These are phyloP conservation scores for Alternaria panax DNA, from an alignment of 2,329 filamentous ascomycete species.

Conservation along the genomic window DNA sequence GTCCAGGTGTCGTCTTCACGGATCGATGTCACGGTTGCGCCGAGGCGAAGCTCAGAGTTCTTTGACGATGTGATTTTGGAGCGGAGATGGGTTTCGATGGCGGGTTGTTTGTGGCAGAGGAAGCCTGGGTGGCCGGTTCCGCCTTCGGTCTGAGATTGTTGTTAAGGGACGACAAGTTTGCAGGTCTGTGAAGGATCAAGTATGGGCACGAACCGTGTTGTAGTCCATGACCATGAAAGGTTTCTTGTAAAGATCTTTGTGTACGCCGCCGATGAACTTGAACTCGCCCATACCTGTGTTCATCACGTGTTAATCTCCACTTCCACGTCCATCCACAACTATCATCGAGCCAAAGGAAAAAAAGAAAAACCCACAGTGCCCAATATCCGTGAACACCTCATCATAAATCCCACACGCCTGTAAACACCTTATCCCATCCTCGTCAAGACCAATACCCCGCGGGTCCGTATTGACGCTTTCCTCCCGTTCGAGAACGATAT, in stretches of 20 bases:
- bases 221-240: neutral
- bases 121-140: neutral
- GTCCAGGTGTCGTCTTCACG: neutral
- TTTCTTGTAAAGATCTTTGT: neutral
- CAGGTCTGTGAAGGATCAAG: neutral
- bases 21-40: neutral
- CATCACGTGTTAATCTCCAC: neutral
- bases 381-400: neutral
- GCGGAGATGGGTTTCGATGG: neutral
- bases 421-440: neutral
- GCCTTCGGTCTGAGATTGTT: neutral
- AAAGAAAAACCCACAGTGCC: neutral
- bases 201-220: neutral
- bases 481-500: neutral
- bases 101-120: neutral
- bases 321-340: neutral
- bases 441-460: neutral
- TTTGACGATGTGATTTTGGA: neutral
- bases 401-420: neutral
- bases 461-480: neutral
- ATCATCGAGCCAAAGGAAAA: neutral
- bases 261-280: neutral
- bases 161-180: neutral
- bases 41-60: neutral
- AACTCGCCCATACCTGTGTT: neutral